A percentile compares a stretch with the other conserved stretches of the same genome.
These are phyloP conservation scores for Kodamaea suecica DNA, from an alignment of 1,139 yeast species.

Conservation along the genomic window DNA sequence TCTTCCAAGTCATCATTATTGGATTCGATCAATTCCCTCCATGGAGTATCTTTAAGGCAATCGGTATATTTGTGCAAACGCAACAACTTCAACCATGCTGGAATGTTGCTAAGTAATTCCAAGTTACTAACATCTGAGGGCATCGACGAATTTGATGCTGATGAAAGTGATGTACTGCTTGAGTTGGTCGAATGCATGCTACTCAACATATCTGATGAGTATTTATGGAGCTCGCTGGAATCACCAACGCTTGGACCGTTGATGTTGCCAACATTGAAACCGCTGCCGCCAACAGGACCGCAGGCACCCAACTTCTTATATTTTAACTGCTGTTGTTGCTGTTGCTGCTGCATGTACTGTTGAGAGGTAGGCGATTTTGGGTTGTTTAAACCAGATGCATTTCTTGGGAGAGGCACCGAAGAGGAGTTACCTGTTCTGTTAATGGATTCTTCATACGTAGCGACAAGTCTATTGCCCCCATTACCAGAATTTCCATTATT, in stretches of 20 bases:
- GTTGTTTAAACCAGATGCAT: slow-evolving; percentile 8
- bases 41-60: slow-evolving; percentile 66
- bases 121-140: slow-evolving; percentile 65
- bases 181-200: slow-evolving; percentile 9
- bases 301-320: slow-evolving; percentile 7
- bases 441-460: slow-evolving; percentile 33
- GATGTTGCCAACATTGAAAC: no score
- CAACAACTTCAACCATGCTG: slow-evolving; percentile 87
- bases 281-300: no score
- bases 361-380: slow-evolving; percentile 11
- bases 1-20: slow-evolving; percentile 67
- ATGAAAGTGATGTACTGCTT: slow-evolving; percentile 10
- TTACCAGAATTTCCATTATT: slow-evolving; percentile 11
- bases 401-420: slow-evolving; percentile 32
- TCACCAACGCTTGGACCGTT: slow-evolving; percentile 1
- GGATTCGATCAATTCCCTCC: slow-evolving; percentile 76
- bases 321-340: slow-evolving; percentile 8
- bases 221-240: slow-evolving; percentile 6
- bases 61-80: slow-evolving; percentile 93
- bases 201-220: slow-evolving; percentile 4
- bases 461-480: slow-evolving; percentile 12
- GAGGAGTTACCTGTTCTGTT: slow-evolving; percentile 38
- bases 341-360: no score
- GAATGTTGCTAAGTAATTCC: slow-evolving; percentile 70
- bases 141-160: slow-evolving; percentile 33